Base-by-base conservation (phyloP, 2,329 filamentous ascomycete species). In the Aspergillus amoenus region DNA sequence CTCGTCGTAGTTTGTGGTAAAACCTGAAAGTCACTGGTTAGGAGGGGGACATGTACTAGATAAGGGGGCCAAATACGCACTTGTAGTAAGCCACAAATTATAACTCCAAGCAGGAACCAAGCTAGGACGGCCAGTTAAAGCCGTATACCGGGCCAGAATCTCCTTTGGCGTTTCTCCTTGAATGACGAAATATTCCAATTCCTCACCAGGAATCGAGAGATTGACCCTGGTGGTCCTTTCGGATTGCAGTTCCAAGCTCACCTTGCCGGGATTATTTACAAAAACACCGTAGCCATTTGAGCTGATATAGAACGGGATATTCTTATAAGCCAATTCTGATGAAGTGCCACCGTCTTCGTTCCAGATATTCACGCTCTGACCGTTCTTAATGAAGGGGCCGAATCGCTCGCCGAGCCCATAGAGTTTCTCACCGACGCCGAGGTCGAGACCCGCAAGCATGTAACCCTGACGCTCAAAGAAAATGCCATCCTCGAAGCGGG, bases 401-500 rank as follows among this genome's bases (percentile, higher is more conserved):
- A 92, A 93, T 13, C 89, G 81, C 73, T 92, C 89, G 1, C 89
- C 89, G 4, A 92, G 80, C 0, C 89, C 89, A 70, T 90, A 88
- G 13, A 92, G 81, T 0, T 85, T 84, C 71, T 92, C 89, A 15
- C 79, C 78, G 3, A 84, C 71, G 13, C 71, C 67, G 1, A 76
- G 60, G 46, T 76, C 73, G 7, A 76, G 67, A n/a, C 63, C 73
- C 0, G 72, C 66, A 41, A 76, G 73, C 67, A 76, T 75, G 61
- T 75, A 72, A 6, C 73, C 73, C 51, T 75, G 66, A 5, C 68
- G 66, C 51, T 76, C 71, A 37, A 70, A 67, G 63, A 71, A 76
- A 39, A 76, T 63, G 2, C 73, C 73, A 48, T 76, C 73, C 21
- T 66, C 56, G 43, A 64, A 66, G 21, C 63, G 64, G 52, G 73